These are phyloP conservation scores for Syzygium jambos DNA, from an alignment of 345 rosid genomes.

Conservation along the genomic window DNA sequence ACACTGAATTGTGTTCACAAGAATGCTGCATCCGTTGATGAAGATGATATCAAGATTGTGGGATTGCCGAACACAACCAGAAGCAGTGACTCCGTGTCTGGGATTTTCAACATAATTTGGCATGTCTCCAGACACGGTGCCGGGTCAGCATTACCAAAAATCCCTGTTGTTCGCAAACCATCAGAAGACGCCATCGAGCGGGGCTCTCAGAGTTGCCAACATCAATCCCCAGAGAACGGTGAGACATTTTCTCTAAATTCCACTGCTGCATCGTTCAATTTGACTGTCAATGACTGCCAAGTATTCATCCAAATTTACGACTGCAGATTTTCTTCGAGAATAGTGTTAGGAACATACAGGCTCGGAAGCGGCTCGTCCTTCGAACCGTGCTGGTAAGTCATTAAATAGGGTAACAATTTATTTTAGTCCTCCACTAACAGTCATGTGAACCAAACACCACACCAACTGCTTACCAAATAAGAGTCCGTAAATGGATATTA, in stretches of 20 bases:
- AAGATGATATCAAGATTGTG: slow-evolving; percentile 34
- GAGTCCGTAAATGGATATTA: background rate
- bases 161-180: slow-evolving; percentile 72
- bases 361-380: slow-evolving; percentile 63
- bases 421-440: background rate
- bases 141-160: slow-evolving; percentile 27
- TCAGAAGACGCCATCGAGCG: slow-evolving; percentile 37
- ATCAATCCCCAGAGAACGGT: slow-evolving; percentile 58
- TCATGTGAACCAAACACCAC: background rate
- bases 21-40: slow-evolving; percentile 27
- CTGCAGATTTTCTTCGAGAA: slow-evolving; percentile 67
- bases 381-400: slow-evolving; percentile 52
- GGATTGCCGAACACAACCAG: slow-evolving; percentile 1
- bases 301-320: background rate
- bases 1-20: slow-evolving; percentile 53
- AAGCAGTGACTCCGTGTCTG: background rate
- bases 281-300: background rate
- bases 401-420: background rate
- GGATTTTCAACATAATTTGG: slow-evolving; percentile 49
- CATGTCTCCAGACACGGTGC: slow-evolving; percentile 35
- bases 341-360: slow-evolving; percentile 62
- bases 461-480: background rate
- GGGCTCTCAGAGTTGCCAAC: slow-evolving; percentile 28
- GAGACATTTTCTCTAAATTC: slow-evolving; percentile 5
- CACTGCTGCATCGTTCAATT: background rate